Base-by-base conservation (phyloP, 2,329 filamentous ascomycete genomes). In the Metarhizium album region DNA sequence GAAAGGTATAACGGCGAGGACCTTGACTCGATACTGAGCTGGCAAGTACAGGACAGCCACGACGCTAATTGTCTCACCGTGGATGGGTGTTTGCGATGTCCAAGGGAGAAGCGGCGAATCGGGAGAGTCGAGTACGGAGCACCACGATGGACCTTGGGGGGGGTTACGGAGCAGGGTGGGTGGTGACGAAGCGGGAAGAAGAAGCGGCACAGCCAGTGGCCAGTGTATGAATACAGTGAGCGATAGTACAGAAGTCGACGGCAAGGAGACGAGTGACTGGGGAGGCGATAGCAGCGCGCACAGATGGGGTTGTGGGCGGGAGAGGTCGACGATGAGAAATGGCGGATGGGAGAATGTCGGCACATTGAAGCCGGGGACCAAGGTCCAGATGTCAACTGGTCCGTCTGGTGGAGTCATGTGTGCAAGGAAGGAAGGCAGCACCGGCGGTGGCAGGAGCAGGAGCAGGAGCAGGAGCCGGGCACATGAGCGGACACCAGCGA, bases 191-290 rank as follows among this genome's bases (percentile, higher is more conserved):
- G 47, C 40, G 42, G 47, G 40, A n/a, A 46, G 20, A 24, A n/a
- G 22, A 43, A 35, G 16, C 27, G 45, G 47, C 35, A 29, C 43
- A 43, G 37, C 22, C 37, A 23, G 47, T 20, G 47, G 42, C 35
- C 27, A 40, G 20, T 42, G 48, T 53, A 45, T 50, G 47, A 35
- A 50, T 50, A 49, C 45, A 47, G 40, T 31, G 35, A 46, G 48
- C 42, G 27, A 38, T 47, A 45, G 38, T 47, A 53, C 45, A 47
- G 16, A 52, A 29, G 18, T 16, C 8, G 47, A 47, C 20, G 45
- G 31, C n/a, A 45, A 42, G 20, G 22, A 35, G 35, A 46, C 42
- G 33, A 24, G n/a, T 42, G 42, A 24, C 42, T 46, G 50, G 42
- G 40, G 38, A 47, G 43, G 48, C 48, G 48, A 53, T 23, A 45